phyloP scores from a whole-genome alignment of 2,329 filamentous ascomycete species.

The Fusarium keratoplasticum region DNA sequence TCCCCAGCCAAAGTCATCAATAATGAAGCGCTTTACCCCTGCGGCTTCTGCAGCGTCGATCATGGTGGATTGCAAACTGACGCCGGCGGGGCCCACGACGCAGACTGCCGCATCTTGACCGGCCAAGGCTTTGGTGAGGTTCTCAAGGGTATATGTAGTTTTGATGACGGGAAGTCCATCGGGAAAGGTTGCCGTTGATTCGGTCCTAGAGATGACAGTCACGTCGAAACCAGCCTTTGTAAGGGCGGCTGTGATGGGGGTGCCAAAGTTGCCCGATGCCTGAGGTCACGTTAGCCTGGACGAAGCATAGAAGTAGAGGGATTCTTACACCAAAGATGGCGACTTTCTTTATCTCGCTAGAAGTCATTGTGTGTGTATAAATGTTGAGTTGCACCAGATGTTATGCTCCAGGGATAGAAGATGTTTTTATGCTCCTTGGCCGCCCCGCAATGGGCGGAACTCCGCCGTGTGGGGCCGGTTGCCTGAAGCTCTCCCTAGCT shows the following conservation, averaged over 20 bases:
- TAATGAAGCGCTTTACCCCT: constrained; percentile 28
- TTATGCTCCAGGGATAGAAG: not conserved
- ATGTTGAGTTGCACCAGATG: not conserved
- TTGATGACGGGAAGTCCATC: not conserved
- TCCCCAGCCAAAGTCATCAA: constrained; percentile 30
- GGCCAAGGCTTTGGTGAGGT: not conserved
- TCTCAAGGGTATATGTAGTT: constrained; percentile 1
- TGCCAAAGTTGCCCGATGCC: constrained; percentile 36
- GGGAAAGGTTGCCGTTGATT: constrained; percentile 28
- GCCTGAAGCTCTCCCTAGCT: not conserved
- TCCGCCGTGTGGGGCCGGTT: not conserved
- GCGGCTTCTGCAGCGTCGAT: constrained; percentile 28
- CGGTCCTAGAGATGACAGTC: constrained; percentile 27
- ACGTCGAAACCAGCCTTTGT: constrained; percentile 15
- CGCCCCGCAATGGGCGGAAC: not conserved
- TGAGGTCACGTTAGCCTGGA: not conserved
- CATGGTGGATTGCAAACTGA: constrained; percentile 23
- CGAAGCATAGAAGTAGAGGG: accelerated
- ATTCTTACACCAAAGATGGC: constrained; percentile 25
- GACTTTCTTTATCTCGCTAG: constrained; percentile 7
- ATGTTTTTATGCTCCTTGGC: not conserved
- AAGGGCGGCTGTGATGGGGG: constrained; percentile 31
- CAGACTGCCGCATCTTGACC: constrained; percentile 26
- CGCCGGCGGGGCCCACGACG: constrained; percentile 22
- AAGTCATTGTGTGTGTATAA: constrained; percentile 13